Evolutionary conservation across 2,329 filamentous ascomycete species (phyloP).

Genomic region (Penicillium rolfsii): DNA sequence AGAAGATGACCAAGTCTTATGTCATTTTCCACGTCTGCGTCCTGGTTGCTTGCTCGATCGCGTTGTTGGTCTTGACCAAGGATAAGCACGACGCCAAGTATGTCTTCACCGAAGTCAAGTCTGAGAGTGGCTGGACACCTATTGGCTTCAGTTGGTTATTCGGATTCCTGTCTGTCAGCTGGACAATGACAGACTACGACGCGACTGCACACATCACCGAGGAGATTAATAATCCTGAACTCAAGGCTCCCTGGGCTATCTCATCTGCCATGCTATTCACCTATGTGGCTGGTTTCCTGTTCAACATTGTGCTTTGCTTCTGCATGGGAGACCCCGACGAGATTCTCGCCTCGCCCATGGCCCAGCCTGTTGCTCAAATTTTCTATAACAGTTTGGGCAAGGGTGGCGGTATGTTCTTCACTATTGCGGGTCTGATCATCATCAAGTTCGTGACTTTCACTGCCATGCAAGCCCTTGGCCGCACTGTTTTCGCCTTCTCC

Average conservation of each 20-base stretch:
- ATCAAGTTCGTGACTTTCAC: conserved; percentile 64
- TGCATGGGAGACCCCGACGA: conserved; percentile 57
- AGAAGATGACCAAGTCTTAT: conserved; percentile 61
- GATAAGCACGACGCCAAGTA: conserved; percentile 57
- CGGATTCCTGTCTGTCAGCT: conserved; percentile 62
- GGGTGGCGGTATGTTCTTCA: conserved; percentile 57
- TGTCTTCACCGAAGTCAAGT: conserved; percentile 59
- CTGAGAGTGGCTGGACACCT: conserved; percentile 58
- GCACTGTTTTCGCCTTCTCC: conserved; percentile 60
- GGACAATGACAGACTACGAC: conserved; percentile 64
- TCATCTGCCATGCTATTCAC: conserved; percentile 60
- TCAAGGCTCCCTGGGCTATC: conserved; percentile 61
- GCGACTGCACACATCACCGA: conserved; percentile 55
- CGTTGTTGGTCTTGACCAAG: conserved; percentile 55
- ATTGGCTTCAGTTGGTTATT: conserved; percentile 62
- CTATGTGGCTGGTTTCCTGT: conserved; percentile 59
- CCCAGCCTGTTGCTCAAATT: conserved; percentile 60
- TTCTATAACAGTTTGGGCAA: conserved; percentile 62
- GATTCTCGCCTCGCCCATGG: conserved; percentile 52
- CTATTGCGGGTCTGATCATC: conserved; percentile 60
- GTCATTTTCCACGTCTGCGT: conserved; percentile 61
- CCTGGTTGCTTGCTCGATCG: conserved; percentile 56
- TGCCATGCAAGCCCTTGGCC: conserved; percentile 57
- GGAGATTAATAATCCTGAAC: conserved; percentile 56
- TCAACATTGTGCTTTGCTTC: conserved; percentile 62